Evolutionary conservation across 345 rosid genomes (phyloP), one percentile per base, ranked within the genome.

Genomic region (Eucalyptus brandiana): DNA sequence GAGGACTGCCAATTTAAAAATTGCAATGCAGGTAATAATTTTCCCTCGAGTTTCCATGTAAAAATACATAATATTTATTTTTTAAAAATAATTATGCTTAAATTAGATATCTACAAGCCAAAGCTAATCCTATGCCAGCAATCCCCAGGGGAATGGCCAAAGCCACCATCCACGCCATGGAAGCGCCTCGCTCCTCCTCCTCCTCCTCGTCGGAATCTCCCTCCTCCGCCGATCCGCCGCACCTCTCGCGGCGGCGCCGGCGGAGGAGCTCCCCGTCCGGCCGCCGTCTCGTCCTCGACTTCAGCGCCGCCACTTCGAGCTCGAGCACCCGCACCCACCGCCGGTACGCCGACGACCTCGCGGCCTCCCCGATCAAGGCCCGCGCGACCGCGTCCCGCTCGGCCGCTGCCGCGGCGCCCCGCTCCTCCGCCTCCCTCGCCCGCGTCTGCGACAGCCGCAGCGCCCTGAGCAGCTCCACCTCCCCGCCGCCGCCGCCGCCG

Each of bases 371-470:
- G 44, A 92, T 53, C 49, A 95, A 32, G 30, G 91, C 96, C 37
- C 89, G 87, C 47, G 91, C 89, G 16, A 94, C 37, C 42, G 44
- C 58, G 21, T 95, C 94, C 49, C 54, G 93, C 91, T 96, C 96
- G 88, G 90, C 86, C 2, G 88, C 92, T 89, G 95, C 89, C 7
- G 37, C 89, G 8, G 86, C 91, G 54, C 92, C 93, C 88, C 90
- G 92, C 93, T 88, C 91, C 91, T 96, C 97, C 7, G 97, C 97
- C 87, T 95, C 95, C 62, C 97, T 93, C 11, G 96, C 97, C 30
- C 96, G 90, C 50, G 96, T 94, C 76, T 96, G 96, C 2, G 96
- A 96, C 89, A 93, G 87, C 81, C 95, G 90, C 91, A 96, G 87
- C 9, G 98, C 98, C 94, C 91, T 96, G 62, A 94, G 65, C 48